Evolutionary conservation across 768 basidiomycete genomes (phyloP), one percentile per base, ranked within the genome.

Genomic region (Zangia roseola): DNA sequence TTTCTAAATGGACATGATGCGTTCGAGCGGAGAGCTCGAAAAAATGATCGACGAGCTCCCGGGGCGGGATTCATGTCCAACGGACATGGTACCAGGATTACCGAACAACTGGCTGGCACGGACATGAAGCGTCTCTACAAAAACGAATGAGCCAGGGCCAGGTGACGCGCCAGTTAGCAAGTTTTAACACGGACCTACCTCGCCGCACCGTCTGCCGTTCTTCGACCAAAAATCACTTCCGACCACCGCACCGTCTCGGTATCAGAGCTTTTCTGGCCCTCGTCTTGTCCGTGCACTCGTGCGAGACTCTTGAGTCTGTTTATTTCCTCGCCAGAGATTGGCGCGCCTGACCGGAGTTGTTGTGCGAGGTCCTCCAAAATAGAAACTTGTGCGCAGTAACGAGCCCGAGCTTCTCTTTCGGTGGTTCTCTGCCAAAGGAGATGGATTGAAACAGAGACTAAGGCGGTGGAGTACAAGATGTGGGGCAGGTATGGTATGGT

Each of bases 401-500:
- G 77, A 14, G 79, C 72, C 36, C 76, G 76, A 49, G 86, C 81
- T 36, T 80, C 80, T 39, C 74, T 76, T 30, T 73, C 70, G 0
- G 59, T 57, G 41, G 73, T 77, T 50, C 81, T 74, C 44, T 79
- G 75, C 59, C 68, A 74, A 33, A 87, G 74, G 23, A 86, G 70
- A 65, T 89, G 85, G 48, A 86, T 81, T 24, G 84, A 80, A 51
- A 87, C 63, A 20, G 86, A 86, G 40, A 78, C 81, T 57, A 86
- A 71, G 9, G 83, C 84, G 39, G 83, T 69, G 26, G 84, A 79
- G 64, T 80, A 88, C 53, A 87, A 44, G 45, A 84, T 69, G 56
- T 88, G 84, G 24, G 82, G 83, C 49, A 84, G 60, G 68, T 86
- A 87, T 24, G 68, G 57, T 47, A 55, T 48, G 4, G 48, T 45